A percentile compares a stretch with the other conserved stretches of the same genome.
phyloP scores from a whole-genome alignment of 257 asterid species.

The Capsicum pubescens region DNA sequence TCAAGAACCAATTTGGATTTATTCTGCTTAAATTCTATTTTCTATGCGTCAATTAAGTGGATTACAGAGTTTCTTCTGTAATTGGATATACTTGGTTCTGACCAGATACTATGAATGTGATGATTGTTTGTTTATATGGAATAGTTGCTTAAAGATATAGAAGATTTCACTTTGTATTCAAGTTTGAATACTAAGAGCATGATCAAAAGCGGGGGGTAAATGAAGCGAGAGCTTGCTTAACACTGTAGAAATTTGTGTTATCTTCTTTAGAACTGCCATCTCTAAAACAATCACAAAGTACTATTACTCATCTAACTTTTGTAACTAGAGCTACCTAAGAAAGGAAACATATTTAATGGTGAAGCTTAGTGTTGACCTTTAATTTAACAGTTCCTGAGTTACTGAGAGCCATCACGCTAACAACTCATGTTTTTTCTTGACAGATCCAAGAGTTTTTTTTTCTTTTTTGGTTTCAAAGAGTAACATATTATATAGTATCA shows the following conservation, averaged over 20 bases:
- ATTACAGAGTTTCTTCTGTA: not conserved
- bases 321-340: not conserved
- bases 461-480: not conserved
- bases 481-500: not conserved
- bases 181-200: conserved; percentile 1
- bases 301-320: not conserved
- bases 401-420: not conserved
- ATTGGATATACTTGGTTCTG: not conserved
- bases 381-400: not conserved
- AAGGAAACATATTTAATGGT: not conserved
- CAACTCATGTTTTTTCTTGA: not conserved
- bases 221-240: not conserved
- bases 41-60: not conserved
- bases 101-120: not conserved
- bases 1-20: not conserved
- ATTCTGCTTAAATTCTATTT: not conserved
- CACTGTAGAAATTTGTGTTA: not conserved
- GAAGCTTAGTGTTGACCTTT: not conserved
- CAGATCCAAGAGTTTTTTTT: not conserved
- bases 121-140: not conserved
- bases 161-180: not conserved
- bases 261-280: not conserved
- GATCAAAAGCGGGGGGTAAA: not conserved
- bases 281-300: not conserved
- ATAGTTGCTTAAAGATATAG: conserved; percentile 1